Conservation (phyloP, 345 rosid species). For the Corchorus olitorius region DNA sequence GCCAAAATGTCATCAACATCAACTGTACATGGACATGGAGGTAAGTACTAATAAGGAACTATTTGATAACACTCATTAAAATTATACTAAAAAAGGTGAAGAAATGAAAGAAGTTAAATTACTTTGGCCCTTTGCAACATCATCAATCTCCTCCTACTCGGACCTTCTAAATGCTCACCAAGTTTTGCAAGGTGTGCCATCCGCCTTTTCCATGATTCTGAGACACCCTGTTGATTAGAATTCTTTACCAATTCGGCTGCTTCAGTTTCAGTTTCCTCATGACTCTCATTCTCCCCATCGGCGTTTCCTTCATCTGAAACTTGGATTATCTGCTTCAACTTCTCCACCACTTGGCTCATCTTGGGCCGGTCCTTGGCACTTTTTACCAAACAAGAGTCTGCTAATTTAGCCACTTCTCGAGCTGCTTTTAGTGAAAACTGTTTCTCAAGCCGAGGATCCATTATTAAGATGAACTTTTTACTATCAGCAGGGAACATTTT, state of each 20-base stretch:
- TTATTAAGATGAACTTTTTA: constrained; percentile 57
- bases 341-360: constrained; percentile 68
- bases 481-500: constrained; percentile 65
- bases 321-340: constrained; percentile 50
- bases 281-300: constrained; percentile 13
- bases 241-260: constrained; percentile 22
- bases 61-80: background rate
- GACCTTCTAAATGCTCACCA: constrained; percentile 48
- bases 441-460: constrained; percentile 65
- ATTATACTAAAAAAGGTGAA: background rate
- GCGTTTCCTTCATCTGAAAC: constrained; percentile 30
- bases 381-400: constrained; percentile 64
- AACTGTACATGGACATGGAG: too few species aligned
- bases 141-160: constrained; percentile 49
- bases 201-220: constrained; percentile 60
- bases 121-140: constrained; percentile 55
- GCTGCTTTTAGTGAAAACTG: constrained; percentile 55
- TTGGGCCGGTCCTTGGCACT: constrained; percentile 69
- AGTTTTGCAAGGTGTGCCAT: constrained; percentile 59
- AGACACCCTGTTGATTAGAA: constrained; percentile 10
- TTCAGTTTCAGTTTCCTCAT: constrained; percentile 25
- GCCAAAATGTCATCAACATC: too few species aligned
- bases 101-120: constrained; percentile 20
- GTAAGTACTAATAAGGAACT: background rate
- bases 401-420: constrained; percentile 65